Evolutionary conservation across 1,284 basidiomycete genomes (phyloP).

Genomic region (Sanghuangporus sanghuang): DNA sequence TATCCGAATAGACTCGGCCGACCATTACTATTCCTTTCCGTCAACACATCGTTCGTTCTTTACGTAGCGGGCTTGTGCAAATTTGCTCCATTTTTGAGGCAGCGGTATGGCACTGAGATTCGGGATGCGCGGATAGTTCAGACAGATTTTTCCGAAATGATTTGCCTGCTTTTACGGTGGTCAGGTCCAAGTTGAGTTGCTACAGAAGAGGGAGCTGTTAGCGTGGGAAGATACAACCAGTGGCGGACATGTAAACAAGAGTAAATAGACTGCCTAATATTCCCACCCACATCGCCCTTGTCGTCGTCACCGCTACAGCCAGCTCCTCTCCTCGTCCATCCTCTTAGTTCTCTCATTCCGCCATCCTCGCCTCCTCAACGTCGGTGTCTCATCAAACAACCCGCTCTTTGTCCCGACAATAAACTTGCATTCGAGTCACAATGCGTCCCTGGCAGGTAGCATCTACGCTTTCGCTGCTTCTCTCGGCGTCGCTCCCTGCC

Average conservation of each 20-base stretch:
- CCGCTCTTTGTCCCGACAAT: background rate
- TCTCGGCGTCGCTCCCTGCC: constrained; percentile 31
- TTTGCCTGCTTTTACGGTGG: background rate
- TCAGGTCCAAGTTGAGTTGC: background rate
- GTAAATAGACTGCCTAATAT: background rate
- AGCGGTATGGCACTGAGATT: background rate
- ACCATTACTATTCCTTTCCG: too few relatives aligned
- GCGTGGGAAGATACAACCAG: constrained; percentile 2
- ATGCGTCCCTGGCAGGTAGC: constrained; percentile 6
- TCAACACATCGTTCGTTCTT: background rate
- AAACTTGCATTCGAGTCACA: background rate
- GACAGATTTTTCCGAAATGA: too few relatives aligned
- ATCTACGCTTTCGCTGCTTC: constrained; percentile 33
- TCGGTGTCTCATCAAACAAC: background rate
- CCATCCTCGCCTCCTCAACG: background rate
- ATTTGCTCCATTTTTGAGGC: background rate
- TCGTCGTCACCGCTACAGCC: constrained; percentile 4
- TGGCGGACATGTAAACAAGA: constrained; percentile 10
- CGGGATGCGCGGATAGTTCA: too few relatives aligned
- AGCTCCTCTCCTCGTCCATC: background rate
- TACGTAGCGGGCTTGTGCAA: background rate
- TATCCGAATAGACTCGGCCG: too few relatives aligned
- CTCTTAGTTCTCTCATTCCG: background rate
- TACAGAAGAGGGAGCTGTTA: background rate
- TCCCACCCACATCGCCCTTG: constrained; percentile 2